Conservation (phyloP, 495 filamentous ascomycete species). For the Penicillium maclennaniae region DNA sequence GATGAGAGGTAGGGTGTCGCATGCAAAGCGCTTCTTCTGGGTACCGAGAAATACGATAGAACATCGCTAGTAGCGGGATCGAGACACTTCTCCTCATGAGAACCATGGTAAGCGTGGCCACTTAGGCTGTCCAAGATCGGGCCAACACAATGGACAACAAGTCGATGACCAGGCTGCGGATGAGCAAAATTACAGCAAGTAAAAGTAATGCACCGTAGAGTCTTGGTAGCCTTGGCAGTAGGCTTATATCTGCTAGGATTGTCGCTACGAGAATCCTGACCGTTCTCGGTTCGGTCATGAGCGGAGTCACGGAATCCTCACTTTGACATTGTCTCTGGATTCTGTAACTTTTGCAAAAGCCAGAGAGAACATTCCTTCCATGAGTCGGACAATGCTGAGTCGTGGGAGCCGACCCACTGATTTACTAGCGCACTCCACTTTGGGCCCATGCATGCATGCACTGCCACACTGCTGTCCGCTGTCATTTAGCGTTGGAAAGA, state of each 20-base stretch:
- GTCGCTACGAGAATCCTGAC: background rate
- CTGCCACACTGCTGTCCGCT: constrained; percentile 42
- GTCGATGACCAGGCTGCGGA: background rate
- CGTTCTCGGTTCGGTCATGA: background rate
- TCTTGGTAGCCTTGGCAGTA: constrained; percentile 23
- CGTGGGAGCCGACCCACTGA: constrained; percentile 25
- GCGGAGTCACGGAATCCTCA: background rate
- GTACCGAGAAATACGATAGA: background rate
- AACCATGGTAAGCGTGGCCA: constrained; percentile 14
- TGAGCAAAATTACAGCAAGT: constrained; percentile 14
- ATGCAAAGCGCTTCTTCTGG: background rate
- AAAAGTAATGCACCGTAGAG: constrained; percentile 15
- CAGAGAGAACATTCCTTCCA: constrained; percentile 27
- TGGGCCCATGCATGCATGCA: constrained; percentile 38
- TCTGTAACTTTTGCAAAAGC: constrained; percentile 9
- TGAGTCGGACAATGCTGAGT: constrained; percentile 24
- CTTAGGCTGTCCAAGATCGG: background rate
- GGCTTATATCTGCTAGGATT: constrained; percentile 23
- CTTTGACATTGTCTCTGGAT: background rate
- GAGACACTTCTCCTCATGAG: background rate
- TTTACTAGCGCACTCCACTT: constrained; percentile 28
- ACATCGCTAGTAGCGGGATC: background rate
- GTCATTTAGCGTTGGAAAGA: constrained; percentile 31
- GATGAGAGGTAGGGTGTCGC: background rate
- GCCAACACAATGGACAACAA: constrained; percentile 7